Conservation (phyloP, 2,329 filamentous ascomycete genomes). For the Didymosphaeria variabile region DNA sequence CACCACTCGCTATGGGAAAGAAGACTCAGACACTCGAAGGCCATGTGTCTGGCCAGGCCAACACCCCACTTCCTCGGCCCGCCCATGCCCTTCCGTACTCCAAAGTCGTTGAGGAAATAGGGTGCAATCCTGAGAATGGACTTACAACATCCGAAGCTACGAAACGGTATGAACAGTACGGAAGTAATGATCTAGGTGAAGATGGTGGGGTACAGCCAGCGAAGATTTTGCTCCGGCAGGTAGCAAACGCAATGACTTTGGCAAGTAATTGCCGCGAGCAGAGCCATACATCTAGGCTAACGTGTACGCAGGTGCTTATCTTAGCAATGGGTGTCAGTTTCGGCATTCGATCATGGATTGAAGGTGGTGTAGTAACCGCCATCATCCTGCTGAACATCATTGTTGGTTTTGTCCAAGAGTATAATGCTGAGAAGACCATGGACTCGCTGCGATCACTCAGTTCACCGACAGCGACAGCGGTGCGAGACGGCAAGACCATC, state of each 20-base stretch:
- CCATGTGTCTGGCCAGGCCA: conserved; percentile 57
- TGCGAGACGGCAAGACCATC: conserved; percentile 64
- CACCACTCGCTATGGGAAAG: conserved; percentile 47
- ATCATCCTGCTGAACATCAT: conserved; percentile 57
- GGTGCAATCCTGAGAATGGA: conserved; percentile 69
- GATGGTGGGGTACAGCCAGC: conserved; percentile 73
- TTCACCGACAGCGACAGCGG: conserved; percentile 55
- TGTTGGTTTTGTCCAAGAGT: conserved; percentile 58
- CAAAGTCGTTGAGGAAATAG: conserved; percentile 64
- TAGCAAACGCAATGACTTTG: conserved; percentile 81
- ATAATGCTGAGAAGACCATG: conserved; percentile 60
- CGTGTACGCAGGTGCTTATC: conserved; percentile 48
- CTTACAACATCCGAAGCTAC: conserved; percentile 68
- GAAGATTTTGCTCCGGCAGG: conserved; percentile 76
- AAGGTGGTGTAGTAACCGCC: conserved; percentile 58
- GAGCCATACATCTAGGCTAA: background rate
- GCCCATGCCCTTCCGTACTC: conserved; percentile 67
- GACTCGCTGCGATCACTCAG: conserved; percentile 57
- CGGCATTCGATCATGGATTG: conserved; percentile 58
- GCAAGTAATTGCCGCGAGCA: conserved; percentile 48
- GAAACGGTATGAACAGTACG: conserved; percentile 67
- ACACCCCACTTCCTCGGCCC: conserved; percentile 66
- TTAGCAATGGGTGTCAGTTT: conserved; percentile 60
- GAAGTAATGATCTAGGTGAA: conserved; percentile 75
- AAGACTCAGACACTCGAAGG: conserved; percentile 46